These are phyloP conservation scores for Lipomyces oligophaga DNA, from an alignment of 805 yeast species.

Conservation along the genomic window DNA sequence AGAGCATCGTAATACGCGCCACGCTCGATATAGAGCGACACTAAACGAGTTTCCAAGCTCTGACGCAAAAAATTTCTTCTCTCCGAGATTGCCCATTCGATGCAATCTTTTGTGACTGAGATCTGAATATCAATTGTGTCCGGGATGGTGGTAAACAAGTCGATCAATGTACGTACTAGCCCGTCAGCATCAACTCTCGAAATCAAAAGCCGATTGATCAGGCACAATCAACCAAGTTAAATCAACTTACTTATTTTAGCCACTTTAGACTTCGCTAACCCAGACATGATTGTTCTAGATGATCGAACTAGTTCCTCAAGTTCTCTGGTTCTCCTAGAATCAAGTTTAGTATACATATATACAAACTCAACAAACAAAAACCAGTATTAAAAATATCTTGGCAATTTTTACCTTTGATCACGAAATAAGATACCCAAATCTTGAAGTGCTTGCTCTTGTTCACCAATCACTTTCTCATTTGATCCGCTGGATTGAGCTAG, in stretches of 20 bases:
- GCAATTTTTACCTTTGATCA: slow-evolving; percentile 33
- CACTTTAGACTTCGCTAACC: slow-evolving; percentile 88
- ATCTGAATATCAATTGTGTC: slow-evolving; percentile 67
- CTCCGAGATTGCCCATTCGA: slow-evolving; percentile 80
- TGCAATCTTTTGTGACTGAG: slow-evolving; percentile 66
- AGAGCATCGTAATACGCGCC: slow-evolving; percentile 65
- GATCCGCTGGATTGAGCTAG: slow-evolving; percentile 38
- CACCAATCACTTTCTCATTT: slow-evolving; percentile 46
- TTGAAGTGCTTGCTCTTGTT: slow-evolving; percentile 64
- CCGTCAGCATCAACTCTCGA: too few relatives aligned
- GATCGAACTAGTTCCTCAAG: slow-evolving; percentile 60
- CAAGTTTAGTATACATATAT: too few relatives aligned
- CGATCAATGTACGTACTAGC: slow-evolving; percentile 65
- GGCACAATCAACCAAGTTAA: background rate
- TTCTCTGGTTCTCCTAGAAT: slow-evolving; percentile 43
- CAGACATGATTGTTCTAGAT: slow-evolving; percentile 67
- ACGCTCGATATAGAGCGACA: slow-evolving; percentile 67
- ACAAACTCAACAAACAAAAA: background rate
- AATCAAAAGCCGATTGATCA: background rate
- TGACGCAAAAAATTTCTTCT: slow-evolving; percentile 88
- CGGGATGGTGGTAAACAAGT: slow-evolving; percentile 63
- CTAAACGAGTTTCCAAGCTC: slow-evolving; percentile 76
- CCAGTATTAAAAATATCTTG: background rate
- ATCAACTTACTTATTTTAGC: slow-evolving; percentile 61
- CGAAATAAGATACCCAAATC: slow-evolving; percentile 75